phyloP scores from a whole-genome alignment of 495 filamentous ascomycete genomes.

The Aspergillus avenaceus region DNA sequence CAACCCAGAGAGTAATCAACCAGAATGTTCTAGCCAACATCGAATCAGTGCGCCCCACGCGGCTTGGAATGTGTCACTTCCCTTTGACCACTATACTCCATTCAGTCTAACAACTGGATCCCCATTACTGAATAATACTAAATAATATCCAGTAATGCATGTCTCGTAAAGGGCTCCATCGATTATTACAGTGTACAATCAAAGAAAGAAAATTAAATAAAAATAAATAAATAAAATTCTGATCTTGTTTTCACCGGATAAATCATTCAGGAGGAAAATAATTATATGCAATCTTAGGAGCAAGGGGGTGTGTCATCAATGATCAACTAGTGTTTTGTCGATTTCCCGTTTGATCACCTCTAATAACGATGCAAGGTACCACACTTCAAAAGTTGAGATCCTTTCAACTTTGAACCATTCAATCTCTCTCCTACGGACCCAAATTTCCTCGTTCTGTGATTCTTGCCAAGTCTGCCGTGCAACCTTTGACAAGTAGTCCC shows the following conservation, averaged over 20 bases:
- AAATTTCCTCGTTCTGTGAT: not conserved
- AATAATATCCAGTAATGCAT: too few species aligned
- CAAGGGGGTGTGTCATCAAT: not conserved
- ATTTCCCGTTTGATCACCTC: not conserved
- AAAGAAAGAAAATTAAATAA: too few species aligned
- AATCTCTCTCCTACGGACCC: not conserved
- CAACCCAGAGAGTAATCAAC: not conserved
- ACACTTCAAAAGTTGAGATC: too few species aligned
- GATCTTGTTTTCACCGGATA: too few species aligned
- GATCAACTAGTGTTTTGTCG: not conserved
- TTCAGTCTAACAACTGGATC: not conserved
- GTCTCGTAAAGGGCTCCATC: too few species aligned
- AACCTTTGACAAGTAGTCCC: not conserved
- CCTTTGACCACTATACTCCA: not conserved
- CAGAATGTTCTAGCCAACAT: constrained; percentile 3
- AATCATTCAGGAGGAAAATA: too few species aligned
- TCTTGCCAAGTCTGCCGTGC: not conserved
- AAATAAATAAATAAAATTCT: not conserved
- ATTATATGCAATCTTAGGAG: too few species aligned
- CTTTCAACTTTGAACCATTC: too few species aligned
- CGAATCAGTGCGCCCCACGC: not conserved
- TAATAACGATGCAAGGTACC: constrained; percentile 3
- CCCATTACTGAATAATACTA: too few species aligned
- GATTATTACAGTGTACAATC: too few species aligned
- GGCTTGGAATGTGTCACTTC: not conserved